Percentiles rank a stretch among this genome's conserved stretches.
Evolutionary conservation across 495 filamentous ascomycete species (phyloP).

Genomic region (Talaromyces trachyspermus): DNA sequence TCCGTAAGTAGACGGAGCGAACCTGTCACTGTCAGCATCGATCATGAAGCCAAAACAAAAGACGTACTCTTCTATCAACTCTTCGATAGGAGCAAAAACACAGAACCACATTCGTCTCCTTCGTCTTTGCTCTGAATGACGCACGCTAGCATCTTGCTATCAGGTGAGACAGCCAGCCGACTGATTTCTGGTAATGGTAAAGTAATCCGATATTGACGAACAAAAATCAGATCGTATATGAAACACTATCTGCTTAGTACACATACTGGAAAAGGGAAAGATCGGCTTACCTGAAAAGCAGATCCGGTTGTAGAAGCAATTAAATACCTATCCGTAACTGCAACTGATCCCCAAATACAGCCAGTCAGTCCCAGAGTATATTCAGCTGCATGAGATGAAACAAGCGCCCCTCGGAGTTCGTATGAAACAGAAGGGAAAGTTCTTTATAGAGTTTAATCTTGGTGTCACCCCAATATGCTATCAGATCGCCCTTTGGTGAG

Average conservation of each 20-base stretch:
- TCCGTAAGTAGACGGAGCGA: too few relatives aligned
- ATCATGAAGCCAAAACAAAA: too few relatives aligned
- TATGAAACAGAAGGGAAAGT: constrained; percentile 13
- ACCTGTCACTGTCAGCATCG: too few relatives aligned
- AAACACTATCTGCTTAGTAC: constrained; percentile 1
- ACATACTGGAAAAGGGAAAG: background rate
- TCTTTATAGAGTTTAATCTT: constrained; percentile 22
- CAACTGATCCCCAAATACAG: constrained; percentile 4
- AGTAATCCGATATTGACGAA: background rate
- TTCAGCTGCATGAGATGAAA: background rate
- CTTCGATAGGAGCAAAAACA: constrained; percentile 7
- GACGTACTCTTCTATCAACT: background rate
- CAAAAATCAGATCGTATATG: constrained; percentile 1
- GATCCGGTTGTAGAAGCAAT: constrained; percentile 6
- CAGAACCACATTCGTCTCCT: background rate
- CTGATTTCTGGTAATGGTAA: constrained; percentile 13
- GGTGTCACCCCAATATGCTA: constrained; percentile 25
- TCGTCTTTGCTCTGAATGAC: constrained; percentile 10
- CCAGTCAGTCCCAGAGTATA: background rate
- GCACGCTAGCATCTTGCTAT: constrained; percentile 18
- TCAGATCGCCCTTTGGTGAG: constrained; percentile 15
- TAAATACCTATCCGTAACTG: constrained; percentile 5
- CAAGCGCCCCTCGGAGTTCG: background rate
- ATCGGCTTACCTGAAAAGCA: constrained; percentile 7
- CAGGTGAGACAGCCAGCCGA: constrained; percentile 23